Conservation (phyloP, 2,329 filamentous ascomycete species). For the Apiospora rasikravindrae region DNA sequence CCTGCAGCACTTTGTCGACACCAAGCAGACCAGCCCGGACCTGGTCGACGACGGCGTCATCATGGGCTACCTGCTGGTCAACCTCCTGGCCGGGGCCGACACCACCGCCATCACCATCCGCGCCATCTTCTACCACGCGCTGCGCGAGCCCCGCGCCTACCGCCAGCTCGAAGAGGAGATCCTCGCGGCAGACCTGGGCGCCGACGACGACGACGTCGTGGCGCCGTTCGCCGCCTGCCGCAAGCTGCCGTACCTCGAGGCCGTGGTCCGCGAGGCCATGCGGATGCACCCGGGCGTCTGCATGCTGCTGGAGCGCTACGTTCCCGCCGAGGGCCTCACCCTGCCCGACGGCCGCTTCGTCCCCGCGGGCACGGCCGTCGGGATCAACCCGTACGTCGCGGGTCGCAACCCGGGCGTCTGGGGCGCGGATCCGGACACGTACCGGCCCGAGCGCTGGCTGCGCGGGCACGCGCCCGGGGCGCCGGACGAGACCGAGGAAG, state of each 20-base stretch:
- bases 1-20: constrained; percentile 36
- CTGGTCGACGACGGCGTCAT: constrained; percentile 37
- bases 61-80: constrained; percentile 31
- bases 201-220: constrained; percentile 30
- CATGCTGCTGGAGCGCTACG: constrained; percentile 48
- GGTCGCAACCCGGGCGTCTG: constrained; percentile 41
- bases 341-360: constrained; percentile 34
- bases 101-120: constrained; percentile 31
- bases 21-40: constrained; percentile 33
- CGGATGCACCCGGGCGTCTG: constrained; percentile 48
- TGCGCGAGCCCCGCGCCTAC: constrained; percentile 34
- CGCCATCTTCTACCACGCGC: constrained; percentile 40
- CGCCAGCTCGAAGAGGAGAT: constrained; percentile 46
- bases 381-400: constrained; percentile 38
- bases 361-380: constrained; percentile 35
- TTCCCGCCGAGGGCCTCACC: constrained; percentile 41
- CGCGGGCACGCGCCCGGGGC: constrained; percentile 30
- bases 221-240: constrained; percentile 23
- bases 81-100: constrained; percentile 24
- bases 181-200: constrained; percentile 44
- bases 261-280: constrained; percentile 51
- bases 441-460: constrained; percentile 49
- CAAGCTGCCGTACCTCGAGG: constrained; percentile 42
- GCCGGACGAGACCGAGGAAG: constrained; percentile 24
- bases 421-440: constrained; percentile 45